Evolutionary conservation across 1,139 yeast genomes (phyloP), one percentile per base, ranked within the genome.

Genomic region (Saccharomyces hybrid): DNA sequence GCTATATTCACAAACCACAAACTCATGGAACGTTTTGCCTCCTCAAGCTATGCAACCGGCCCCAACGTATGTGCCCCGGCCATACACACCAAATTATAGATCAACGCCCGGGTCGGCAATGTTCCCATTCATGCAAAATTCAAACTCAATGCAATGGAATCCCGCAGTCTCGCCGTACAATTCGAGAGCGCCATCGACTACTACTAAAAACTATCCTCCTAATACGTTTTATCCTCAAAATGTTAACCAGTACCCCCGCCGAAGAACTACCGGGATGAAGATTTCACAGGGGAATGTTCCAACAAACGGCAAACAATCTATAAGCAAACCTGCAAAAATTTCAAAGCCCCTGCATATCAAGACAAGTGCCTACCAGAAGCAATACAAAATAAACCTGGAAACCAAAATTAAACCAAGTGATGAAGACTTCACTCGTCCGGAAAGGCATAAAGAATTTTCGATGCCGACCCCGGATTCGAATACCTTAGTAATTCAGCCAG

Each of bases 401-500:
- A 14, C 31, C 11, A 53, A 48, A 24, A 38, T 46, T n/a, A 52
- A 48, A 38, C 19, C 52, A 27, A 29, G n/a, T 26, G 42, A 47
- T 24, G 55, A 34, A 42, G 38, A 47, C 28, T 24, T 47, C 44
- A 52, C 52, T 38, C 48, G 29, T 31, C 32, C 47, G 32, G 56
- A 51, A 9, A 32, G 26, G 31, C 14, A 9, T 38, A 28, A 16
- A 16, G 50, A 51, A 16, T 51, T 55, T 42, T 58, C 60, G 16
- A 58, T 58, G 38, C 59, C 61, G 4, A 53, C 62, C 2, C 58
- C 62, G 11, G 62, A 57, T 42, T 57, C 61, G 4, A 57, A 55
- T 48, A 52, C 49, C 4, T 16, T 55, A 29, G 50, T 49, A 34
- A 49, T 52, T 14, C 56, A 53, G 26, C 48, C 26, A n/a, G 47